A percentile compares a stretch with the other conserved stretches of the same genome.
These are phyloP conservation scores for Lyophyllum decastes DNA, from an alignment of 768 basidiomycete species.

Conservation along the genomic window DNA sequence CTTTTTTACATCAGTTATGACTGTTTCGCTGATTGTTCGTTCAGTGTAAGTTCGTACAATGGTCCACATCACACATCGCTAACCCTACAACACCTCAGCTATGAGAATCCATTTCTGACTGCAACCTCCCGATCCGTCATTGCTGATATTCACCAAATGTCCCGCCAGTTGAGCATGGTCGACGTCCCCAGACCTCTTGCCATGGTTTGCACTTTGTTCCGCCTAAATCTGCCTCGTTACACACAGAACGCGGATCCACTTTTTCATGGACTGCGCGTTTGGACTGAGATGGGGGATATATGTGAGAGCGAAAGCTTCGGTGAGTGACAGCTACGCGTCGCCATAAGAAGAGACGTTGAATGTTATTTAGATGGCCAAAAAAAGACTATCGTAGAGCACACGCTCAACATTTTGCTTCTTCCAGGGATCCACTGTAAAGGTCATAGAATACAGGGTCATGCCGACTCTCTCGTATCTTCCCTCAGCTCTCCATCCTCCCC, in stretches of 20 bases:
- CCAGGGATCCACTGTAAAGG: slow-evolving; percentile 67
- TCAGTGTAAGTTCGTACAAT: slow-evolving; percentile 40
- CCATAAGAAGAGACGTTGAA: slow-evolving; percentile 2
- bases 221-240: slow-evolving; percentile 26
- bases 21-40: slow-evolving; percentile 17
- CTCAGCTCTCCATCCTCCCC: slow-evolving; percentile 31
- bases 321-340: slow-evolving; percentile 26
- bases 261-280: slow-evolving; percentile 67
- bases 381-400: slow-evolving; percentile 57
- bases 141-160: slow-evolving; percentile 66
- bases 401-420: slow-evolving; percentile 72
- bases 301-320: slow-evolving; percentile 82
- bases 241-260: slow-evolving; percentile 40
- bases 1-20: slow-evolving; percentile 4
- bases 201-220: slow-evolving; percentile 57
- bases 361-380: slow-evolving; percentile 62
- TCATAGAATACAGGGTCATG: slow-evolving; percentile 30
- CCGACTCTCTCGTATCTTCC: slow-evolving; percentile 40
- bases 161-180: slow-evolving; percentile 57
- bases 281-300: slow-evolving; percentile 76
- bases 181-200: slow-evolving; percentile 72
- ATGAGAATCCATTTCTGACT: slow-evolving; percentile 79
- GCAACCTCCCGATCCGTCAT: slow-evolving; percentile 75
- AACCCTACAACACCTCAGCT: slow-evolving; percentile 38
- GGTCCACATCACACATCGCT: not conserved